Base-by-base conservation (phyloP, 2,329 filamentous ascomycete species). In the Diaporthe amygdali region DNA sequence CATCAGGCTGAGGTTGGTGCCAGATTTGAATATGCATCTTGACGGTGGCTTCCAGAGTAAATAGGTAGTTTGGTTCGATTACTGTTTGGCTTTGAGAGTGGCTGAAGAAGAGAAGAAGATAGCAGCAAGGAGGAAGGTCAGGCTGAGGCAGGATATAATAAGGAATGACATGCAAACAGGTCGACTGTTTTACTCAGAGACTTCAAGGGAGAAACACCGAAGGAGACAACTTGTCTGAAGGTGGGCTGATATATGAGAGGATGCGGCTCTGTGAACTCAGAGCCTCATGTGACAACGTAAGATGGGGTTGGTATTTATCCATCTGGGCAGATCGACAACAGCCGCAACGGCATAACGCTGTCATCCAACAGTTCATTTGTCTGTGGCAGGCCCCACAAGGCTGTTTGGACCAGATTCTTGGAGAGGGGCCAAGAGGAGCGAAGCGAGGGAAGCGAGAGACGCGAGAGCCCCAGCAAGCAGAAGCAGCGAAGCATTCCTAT, bases 331-430 rank as follows among this genome's bases (percentile, higher is more conserved):
- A 63, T 63, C 59, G 46, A 37, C 59, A 47, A 37, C 59, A 63
- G 41, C 27, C 41, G 59, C 59, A 47, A 63, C 41, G 59, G 59
- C 59, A 63, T 63, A 47, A 63, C 10, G 27, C 59, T 63, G 59
- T 63, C 59, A 63, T 63, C 59, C 59, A 63, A 63, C 59, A 47
- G 59, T 63, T 63, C 59, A 63, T 63, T 47, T 63, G 59, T 63
- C 59, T 47, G 59, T 63, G 41, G 59, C 59, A 63, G 59, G 59
- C 47, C 59, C 59, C 59, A 63, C 59, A 63, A 63, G 59, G 59
- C 59, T 63, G 41, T 63, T 63, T 63, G 59, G 59, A 63, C 59
- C 59, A 34, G 41, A 34, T 34, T 63, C 59, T 47, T 63, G 59
- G 59, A 63, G 30, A 41, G 56, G 56, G 56, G 56, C 54, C 37